Percentiles rank a stretch among this genome's conserved stretches.
These are phyloP conservation scores for Mycena haematopus DNA, from an alignment of 768 basidiomycete species.

Conservation along the genomic window DNA sequence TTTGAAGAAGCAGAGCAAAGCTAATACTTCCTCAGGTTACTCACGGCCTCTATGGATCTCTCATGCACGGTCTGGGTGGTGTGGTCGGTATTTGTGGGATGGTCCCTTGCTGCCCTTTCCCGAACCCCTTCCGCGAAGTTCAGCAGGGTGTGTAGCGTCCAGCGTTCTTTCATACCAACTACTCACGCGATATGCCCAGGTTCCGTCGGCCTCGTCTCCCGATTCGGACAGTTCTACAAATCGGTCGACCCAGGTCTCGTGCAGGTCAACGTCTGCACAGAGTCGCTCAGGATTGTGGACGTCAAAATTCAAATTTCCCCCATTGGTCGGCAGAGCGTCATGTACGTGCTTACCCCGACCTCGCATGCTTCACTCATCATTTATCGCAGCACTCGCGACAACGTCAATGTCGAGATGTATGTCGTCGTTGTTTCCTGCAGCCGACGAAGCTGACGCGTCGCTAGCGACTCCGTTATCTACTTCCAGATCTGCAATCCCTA, in stretches of 20 bases:
- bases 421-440: slow-evolving; percentile 35
- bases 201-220: slow-evolving; percentile 87
- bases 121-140: slow-evolving; percentile 89
- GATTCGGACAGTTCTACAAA: slow-evolving; percentile 97
- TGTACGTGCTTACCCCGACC: slow-evolving; percentile 46
- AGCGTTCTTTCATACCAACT: background rate
- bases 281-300: slow-evolving; percentile 84
- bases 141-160: slow-evolving; percentile 65
- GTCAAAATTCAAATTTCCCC: slow-evolving; percentile 95
- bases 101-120: slow-evolving; percentile 83
- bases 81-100: slow-evolving; percentile 75
- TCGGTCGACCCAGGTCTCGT: slow-evolving; percentile 93
- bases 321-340: slow-evolving; percentile 87
- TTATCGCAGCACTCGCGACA: slow-evolving; percentile 81
- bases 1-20: background rate
- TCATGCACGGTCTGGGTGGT: slow-evolving; percentile 73
- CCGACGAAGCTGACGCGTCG: background rate
- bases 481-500: slow-evolving; percentile 92
- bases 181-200: slow-evolving; percentile 49
- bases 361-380: background rate
- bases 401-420: slow-evolving; percentile 93
- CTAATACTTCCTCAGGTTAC: slow-evolving; percentile 53
- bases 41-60: slow-evolving; percentile 86
- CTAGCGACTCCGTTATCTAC: slow-evolving; percentile 90
- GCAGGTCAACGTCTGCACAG: slow-evolving; percentile 94